Conservation (phyloP, 1,284 basidiomycete species). For the Golubevia sp. region DNA sequence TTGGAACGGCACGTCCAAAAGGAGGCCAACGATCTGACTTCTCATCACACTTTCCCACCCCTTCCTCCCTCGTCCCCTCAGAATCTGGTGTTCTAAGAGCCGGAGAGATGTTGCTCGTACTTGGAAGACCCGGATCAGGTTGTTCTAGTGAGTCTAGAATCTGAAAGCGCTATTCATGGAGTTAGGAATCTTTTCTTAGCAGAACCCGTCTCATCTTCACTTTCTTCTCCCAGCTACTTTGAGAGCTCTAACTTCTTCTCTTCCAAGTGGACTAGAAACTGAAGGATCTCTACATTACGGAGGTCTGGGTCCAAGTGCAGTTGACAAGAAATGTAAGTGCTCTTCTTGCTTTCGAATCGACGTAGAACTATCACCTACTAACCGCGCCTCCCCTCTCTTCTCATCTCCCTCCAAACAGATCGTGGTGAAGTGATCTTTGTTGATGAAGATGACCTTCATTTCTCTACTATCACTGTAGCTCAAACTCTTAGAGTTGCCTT, state of each 20-base stretch:
- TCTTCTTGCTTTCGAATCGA: background rate
- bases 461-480: constrained; percentile 41
- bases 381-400: background rate
- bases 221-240: too few relatives aligned
- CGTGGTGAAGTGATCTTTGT: constrained; percentile 12
- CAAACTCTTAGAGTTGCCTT: constrained; percentile 35
- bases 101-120: constrained; percentile 48
- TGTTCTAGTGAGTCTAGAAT: too few relatives aligned
- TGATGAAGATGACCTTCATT: constrained; percentile 43
- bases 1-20: too few relatives aligned
- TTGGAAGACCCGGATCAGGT: constrained; percentile 43
- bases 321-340: constrained; percentile 25
- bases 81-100: constrained; percentile 31
- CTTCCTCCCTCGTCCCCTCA: too few relatives aligned
- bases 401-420: constrained; percentile 14
- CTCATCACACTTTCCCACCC: too few relatives aligned
- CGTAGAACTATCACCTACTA: background rate
- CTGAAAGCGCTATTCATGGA: too few relatives aligned
- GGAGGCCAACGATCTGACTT: too few relatives aligned
- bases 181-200: too few relatives aligned
- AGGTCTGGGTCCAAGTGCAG: constrained; percentile 24
- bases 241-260: constrained; percentile 28
- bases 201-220: too few relatives aligned
- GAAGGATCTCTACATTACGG: constrained; percentile 32
- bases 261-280: background rate